Conservation (phyloP, 1,284 basidiomycete genomes). For the Fomitopsis schrenkii region DNA sequence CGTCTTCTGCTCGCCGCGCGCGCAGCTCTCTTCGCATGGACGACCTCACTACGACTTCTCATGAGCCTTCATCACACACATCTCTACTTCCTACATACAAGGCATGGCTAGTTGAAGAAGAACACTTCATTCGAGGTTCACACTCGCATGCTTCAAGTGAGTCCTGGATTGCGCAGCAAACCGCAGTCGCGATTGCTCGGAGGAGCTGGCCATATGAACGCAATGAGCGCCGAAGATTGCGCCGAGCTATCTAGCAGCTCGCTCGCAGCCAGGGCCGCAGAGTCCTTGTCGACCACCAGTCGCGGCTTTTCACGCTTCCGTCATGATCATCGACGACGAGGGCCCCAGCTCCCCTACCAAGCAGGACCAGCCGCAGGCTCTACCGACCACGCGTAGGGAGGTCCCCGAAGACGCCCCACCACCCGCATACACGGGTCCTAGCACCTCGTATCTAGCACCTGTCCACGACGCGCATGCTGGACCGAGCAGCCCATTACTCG, state of each 20-base stretch:
- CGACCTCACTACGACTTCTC: no score
- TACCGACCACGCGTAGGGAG: constrained; percentile 9
- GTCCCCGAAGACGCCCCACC: constrained; percentile 12
- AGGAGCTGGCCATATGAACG: neutral
- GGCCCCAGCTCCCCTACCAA: constrained; percentile 19
- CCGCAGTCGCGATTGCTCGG: neutral
- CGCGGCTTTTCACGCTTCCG: neutral
- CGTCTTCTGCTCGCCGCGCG: no score
- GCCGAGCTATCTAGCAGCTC: neutral
- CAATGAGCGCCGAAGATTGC: neutral
- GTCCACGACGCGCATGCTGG: neutral
- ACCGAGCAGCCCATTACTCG: neutral
- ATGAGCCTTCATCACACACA: neutral
- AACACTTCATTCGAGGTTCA: neutral
- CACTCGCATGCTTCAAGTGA: neutral
- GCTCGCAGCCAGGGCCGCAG: neutral
- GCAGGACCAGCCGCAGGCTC: constrained; percentile 3
- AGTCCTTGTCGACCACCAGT: neutral
- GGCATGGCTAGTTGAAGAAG: neutral
- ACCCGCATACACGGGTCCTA: constrained; percentile 14
- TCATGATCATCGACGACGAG: constrained; percentile 29
- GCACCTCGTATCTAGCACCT: neutral
- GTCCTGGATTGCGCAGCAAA: neutral
- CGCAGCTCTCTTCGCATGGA: no score
- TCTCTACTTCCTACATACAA: neutral